Percentiles rank a stretch among this genome's conserved stretches.
Conservation (phyloP, 1,284 basidiomycete genomes). For the Fomitopsis pinicola region DNA sequence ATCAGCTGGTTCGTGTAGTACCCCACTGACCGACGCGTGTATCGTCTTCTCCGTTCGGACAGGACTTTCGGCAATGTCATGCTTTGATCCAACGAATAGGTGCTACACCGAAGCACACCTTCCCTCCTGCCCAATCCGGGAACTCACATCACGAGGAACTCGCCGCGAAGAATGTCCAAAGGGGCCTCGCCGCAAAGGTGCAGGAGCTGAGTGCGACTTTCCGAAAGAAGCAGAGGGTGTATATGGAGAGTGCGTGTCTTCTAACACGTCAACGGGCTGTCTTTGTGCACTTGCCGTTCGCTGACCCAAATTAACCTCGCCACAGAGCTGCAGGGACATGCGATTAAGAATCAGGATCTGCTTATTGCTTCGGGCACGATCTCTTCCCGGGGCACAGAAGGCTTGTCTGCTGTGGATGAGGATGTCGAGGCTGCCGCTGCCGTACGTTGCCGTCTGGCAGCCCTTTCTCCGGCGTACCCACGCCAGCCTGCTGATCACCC, state of each 20-base stretch:
- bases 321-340: slow-evolving; percentile 87
- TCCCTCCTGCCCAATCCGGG: slow-evolving; percentile 47
- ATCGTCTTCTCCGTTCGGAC: slow-evolving; percentile 3
- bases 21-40: slow-evolving; percentile 11
- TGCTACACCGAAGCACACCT: slow-evolving; percentile 31
- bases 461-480: slow-evolving; percentile 19
- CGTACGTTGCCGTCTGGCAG: slow-evolving; percentile 35
- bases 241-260: slow-evolving; percentile 86
- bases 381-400: slow-evolving; percentile 76
- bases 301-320: slow-evolving; percentile 6
- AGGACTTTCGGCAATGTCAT: slow-evolving; percentile 88
- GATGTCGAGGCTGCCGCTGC: slow-evolving; percentile 76
- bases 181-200: slow-evolving; percentile 90
- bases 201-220: slow-evolving; percentile 94
- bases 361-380: slow-evolving; percentile 83
- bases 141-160: slow-evolving; percentile 54
- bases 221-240: slow-evolving; percentile 95
- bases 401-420: slow-evolving; percentile 78
- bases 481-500: slow-evolving; percentile 11
- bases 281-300: slow-evolving; percentile 15
- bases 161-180: slow-evolving; percentile 94
- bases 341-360: slow-evolving; percentile 91
- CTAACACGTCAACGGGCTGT: slow-evolving; percentile 13
- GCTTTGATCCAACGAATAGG: slow-evolving; percentile 73
- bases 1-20: slow-evolving; percentile 4